Conservation (phyloP, 805 yeast genomes). For the Brettanomyces sp. region DNA sequence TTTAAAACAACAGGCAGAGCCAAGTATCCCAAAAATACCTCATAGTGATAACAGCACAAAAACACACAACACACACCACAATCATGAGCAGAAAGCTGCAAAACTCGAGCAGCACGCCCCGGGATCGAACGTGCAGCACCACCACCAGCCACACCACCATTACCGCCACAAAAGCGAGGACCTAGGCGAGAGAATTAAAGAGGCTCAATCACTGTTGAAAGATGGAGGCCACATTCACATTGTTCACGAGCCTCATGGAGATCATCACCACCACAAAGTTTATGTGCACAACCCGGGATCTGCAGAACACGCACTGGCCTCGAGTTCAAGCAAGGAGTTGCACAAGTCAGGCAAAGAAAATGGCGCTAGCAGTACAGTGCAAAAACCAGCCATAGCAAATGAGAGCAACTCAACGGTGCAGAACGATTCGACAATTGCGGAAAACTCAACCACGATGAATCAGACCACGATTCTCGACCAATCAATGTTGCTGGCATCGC, state of each 20-base stretch:
- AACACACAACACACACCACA: too few species aligned
- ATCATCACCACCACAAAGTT: conserved; percentile 20
- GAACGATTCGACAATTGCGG: conserved; percentile 18
- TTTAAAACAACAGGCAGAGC: too few species aligned
- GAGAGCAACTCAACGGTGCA: conserved; percentile 18
- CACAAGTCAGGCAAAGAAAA: too few species aligned
- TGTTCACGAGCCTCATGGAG: conserved; percentile 22
- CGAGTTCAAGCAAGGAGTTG: too few species aligned
- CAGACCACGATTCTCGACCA: conserved; percentile 1
- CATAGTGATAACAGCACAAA: too few species aligned
- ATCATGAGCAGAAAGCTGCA: too few species aligned
- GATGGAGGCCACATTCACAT: conserved; percentile 21
- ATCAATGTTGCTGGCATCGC: neutral
- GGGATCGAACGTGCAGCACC: too few species aligned
- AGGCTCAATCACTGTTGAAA: conserved; percentile 19
- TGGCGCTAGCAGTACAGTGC: too few species aligned
- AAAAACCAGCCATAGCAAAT: conserved; percentile 6
- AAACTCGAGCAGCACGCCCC: too few species aligned
- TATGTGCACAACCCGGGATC: conserved; percentile 15
- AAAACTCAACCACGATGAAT: conserved; percentile 8
- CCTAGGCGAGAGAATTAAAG: conserved; percentile 13
- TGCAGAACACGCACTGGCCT: neutral
- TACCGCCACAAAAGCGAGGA: conserved; percentile 22
- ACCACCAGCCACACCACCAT: conserved; percentile 8
- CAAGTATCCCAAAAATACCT: too few species aligned